Conservation (phyloP, 805 yeast species). For the Candida patagonica region DNA sequence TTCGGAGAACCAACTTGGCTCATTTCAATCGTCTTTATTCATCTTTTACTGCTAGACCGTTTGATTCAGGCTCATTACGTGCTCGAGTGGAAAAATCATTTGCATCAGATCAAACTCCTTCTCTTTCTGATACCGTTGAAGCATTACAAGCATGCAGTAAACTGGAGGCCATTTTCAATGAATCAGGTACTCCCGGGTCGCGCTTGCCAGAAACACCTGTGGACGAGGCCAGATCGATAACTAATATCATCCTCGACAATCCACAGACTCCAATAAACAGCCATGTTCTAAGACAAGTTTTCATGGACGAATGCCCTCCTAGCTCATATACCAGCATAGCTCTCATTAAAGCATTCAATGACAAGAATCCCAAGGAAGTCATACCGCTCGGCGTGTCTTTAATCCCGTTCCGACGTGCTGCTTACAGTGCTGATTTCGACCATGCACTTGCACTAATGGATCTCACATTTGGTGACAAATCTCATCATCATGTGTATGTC, state of each 20-base stretch:
- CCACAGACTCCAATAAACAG: slow-evolving; percentile 11
- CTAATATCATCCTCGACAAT: slow-evolving; percentile 13
- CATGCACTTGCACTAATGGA: slow-evolving; percentile 52
- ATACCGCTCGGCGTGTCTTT: slow-evolving; percentile 31
- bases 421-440: slow-evolving; percentile 49
- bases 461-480: slow-evolving; percentile 47
- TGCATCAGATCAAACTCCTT: background rate
- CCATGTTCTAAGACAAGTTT: slow-evolving; percentile 17
- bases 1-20: no score
- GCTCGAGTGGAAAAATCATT: slow-evolving; percentile 7
- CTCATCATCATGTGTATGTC: slow-evolving; percentile 33
- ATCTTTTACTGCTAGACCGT: slow-evolving; percentile 9
- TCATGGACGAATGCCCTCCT: slow-evolving; percentile 19
- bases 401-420: slow-evolving; percentile 54
- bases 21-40: no score
- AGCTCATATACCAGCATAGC: slow-evolving; percentile 14
- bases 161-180: slow-evolving; percentile 16
- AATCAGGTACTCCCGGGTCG: slow-evolving; percentile 17
- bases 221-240: slow-evolving; percentile 17
- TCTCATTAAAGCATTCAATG: slow-evolving; percentile 17
- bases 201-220: slow-evolving; percentile 16
- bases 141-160: slow-evolving; percentile 22
- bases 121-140: slow-evolving; percentile 2
- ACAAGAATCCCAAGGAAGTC: slow-evolving; percentile 8
- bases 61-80: slow-evolving; percentile 6